Base-by-base conservation (phyloP, 352 stramenopile species). In the Elongisporangium prolatum region DNA sequence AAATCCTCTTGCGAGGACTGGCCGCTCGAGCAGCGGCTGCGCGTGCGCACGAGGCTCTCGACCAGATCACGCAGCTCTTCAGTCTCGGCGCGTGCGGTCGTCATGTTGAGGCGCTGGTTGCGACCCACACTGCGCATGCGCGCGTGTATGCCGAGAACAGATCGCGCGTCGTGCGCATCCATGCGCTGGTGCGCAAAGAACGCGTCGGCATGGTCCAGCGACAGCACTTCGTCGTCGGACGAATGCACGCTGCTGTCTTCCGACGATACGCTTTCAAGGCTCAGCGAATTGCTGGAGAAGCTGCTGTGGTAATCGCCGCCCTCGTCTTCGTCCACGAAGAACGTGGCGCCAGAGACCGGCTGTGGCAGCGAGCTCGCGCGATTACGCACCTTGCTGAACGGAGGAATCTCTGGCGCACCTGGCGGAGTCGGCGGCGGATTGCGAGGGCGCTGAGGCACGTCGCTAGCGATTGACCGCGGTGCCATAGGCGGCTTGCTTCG, bases 21-120 rank as follows among this genome's bases (percentile, higher is more conserved):
- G 0, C 75, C 75, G 52, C 75, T 85, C 13, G 72, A 82, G 54
- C 72, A 82, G 3, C 75, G 75, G 48, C 71, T 80, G 50, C 75
- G 75, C 48, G 74, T 52, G 3, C 78, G 79, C 28, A 62, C 67
- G 9, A 91, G 54, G 1, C 74, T 68, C 57, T 89, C 77, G 57
- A 89, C 76, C 2, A 89, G 60, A 44, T 84, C 71, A 14, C 79
- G 81, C 50, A 85, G 65, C 54, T 88, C 79, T 4, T 75, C 65
- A n/a, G 69, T 81, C 51, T 89, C 78, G 24, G 86, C 77, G 4
- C 60, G 63, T 53, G 58, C 37, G n/a, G 57, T 62, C 37, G 21
- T 40, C 13, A 47, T 11, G 38, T 22, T 40, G 49, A 11, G 28
- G 34, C 53, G 52, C 37, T 53, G 50, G 10, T 50, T 52, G 52